Conservation (phyloP, 208 protist species). For the Entamoeba dispar region DNA sequence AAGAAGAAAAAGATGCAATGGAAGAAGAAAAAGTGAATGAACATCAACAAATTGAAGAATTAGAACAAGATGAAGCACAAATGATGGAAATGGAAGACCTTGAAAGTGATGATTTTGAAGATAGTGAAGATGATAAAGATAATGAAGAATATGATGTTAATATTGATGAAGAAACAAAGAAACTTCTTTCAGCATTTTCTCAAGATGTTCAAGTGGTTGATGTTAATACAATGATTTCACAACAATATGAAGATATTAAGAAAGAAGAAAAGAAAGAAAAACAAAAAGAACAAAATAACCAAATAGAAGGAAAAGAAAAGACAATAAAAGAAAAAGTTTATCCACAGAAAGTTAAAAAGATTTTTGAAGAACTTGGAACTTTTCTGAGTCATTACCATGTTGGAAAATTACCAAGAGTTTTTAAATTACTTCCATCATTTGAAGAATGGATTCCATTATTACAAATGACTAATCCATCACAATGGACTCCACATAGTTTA, state of each 20-base stretch:
- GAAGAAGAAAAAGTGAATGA: background rate
- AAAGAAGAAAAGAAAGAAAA: background rate
- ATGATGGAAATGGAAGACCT: background rate
- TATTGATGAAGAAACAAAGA: background rate
- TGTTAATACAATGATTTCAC: background rate
- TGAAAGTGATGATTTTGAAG: background rate
- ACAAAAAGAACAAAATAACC: background rate
- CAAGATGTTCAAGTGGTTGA: background rate
- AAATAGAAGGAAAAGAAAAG: background rate
- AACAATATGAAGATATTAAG: background rate
- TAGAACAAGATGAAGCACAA: background rate
- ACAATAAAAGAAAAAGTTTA: background rate
- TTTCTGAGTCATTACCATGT: constrained; percentile 74
- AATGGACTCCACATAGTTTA: constrained; percentile 73
- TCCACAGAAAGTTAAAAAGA: background rate
- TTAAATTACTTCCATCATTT: constrained; percentile 86
- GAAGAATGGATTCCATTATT: constrained; percentile 85
- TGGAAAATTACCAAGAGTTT: constrained; percentile 91
- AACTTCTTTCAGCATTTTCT: background rate
- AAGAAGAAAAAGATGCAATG: background rate
- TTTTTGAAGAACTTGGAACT: constrained; percentile 47
- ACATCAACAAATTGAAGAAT: background rate
- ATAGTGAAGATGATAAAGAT: background rate
- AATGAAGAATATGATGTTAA: background rate
- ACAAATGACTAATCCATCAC: constrained; percentile 70